Evolutionary conservation across 2,329 filamentous ascomycete genomes (phyloP), one percentile per base, ranked within the genome.

Genomic region (Hypoxylon sp.): DNA sequence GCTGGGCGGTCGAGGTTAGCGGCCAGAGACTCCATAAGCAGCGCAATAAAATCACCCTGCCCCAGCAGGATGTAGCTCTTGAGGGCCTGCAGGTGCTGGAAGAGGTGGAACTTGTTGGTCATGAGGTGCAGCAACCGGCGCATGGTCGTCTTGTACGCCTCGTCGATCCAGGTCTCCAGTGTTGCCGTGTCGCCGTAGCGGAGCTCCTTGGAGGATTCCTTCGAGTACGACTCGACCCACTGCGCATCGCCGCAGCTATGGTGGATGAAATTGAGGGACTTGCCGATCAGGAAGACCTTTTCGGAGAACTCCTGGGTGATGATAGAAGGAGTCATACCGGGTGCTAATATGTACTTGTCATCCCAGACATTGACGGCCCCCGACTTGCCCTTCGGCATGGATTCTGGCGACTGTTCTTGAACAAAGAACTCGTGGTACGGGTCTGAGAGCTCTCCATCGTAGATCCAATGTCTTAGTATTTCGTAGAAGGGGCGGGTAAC

Each of bases 131-230:
- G 96, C 27, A 98, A 85, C 12, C 95, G 91, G 61, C 93, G 93
- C 95, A 99, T 99, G 5, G 96, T 98, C 0, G 93, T 96, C 79
- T 97, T 97, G 82, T 99, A 97, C 1, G 96, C 96, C 73, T 97
- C 93, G 72, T 97, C 96, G 72, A 99, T 99, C 79, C 93, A 97
- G 0, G 89, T 88, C 77, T 97, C 94, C 0, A 99, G 85, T 1
- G 91, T 96, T 0, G 93, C 93, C 6, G 94, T 97, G 78, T 98
- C 95, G 53, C 94, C 94, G 75, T 99, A 98, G 51, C 89, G 88
- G 32, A 99, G 85, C 78, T 97, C 93, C 78, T 96, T 96, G 8
- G 94, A 97, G 0, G 94, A 92, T 52, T 90, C 91, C 76, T 96
- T 97, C 27, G 94, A 97, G 80, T 99, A 98, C 30, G 90, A 90